Evolutionary conservation across 2,329 filamentous ascomycete genomes (phyloP).

Genomic region (Tympanopsis confertula): DNA sequence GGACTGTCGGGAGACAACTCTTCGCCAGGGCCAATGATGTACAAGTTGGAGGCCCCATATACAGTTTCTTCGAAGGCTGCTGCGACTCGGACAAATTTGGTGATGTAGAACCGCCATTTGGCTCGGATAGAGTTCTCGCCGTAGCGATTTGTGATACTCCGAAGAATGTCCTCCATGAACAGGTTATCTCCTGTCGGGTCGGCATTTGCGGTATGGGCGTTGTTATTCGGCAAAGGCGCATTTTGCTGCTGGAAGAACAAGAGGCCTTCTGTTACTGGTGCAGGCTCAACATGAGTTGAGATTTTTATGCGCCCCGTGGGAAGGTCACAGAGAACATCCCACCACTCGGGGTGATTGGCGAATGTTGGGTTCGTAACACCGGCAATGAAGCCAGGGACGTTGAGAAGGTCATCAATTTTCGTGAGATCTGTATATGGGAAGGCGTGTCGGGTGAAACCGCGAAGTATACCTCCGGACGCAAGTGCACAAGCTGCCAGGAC

Average conservation of each 20-base stretch:
- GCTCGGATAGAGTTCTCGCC: slow-evolving; percentile 82
- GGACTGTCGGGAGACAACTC: slow-evolving; percentile 20
- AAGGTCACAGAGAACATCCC: slow-evolving; percentile 91
- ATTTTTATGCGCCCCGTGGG: slow-evolving; percentile 90
- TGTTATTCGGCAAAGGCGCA: slow-evolving; percentile 30
- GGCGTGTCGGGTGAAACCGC: slow-evolving; percentile 88
- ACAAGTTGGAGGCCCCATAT: slow-evolving; percentile 82
- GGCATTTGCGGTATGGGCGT: slow-evolving; percentile 13
- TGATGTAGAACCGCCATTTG: slow-evolving; percentile 91
- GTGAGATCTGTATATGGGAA: slow-evolving; percentile 97
- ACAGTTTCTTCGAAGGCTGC: slow-evolving; percentile 92
- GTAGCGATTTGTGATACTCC: slow-evolving; percentile 73
- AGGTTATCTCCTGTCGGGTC: slow-evolving; percentile 77
- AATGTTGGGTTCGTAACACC: slow-evolving; percentile 97
- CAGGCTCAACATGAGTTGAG: slow-evolving; percentile 72
- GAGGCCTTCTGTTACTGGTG: slow-evolving; percentile 72
- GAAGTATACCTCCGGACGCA: slow-evolving; percentile 79
- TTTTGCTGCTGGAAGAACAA: slow-evolving; percentile 79
- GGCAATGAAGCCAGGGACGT: slow-evolving; percentile 93
- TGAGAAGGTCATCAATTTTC: slow-evolving; percentile 91
- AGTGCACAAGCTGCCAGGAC: slow-evolving; percentile 92
- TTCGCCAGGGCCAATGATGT: slow-evolving; percentile 68
- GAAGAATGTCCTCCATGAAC: slow-evolving; percentile 79
- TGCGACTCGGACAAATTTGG: slow-evolving; percentile 82
- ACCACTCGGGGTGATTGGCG: slow-evolving; percentile 91